Evolutionary conservation across 768 basidiomycete species (phyloP).

Genomic region (Agaricus subrufescens): DNA sequence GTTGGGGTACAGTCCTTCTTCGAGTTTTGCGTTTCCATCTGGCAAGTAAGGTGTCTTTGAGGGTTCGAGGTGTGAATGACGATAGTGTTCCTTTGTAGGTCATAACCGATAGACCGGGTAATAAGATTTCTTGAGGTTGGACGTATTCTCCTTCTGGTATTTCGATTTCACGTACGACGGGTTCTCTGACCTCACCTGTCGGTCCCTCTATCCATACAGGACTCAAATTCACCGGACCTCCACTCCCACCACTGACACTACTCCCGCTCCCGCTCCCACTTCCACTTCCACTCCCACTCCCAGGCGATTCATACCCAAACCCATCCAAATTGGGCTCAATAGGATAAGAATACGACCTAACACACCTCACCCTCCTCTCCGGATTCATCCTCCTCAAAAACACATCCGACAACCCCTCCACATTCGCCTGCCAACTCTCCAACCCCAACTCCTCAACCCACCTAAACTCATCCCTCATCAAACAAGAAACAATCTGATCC

Average conservation of each 20-base stretch:
- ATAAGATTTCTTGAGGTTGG: slow-evolving; percentile 2
- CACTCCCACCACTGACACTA: too few relatives aligned
- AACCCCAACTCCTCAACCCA: slow-evolving; percentile 3
- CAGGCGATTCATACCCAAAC: background rate
- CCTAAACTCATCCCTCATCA: background rate
- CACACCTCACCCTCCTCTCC: slow-evolving; percentile 5
- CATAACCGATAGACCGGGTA: slow-evolving; percentile 1
- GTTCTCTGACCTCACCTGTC: slow-evolving; percentile 5
- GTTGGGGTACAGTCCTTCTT: background rate
- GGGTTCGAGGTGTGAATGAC: background rate
- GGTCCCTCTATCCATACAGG: slow-evolving; percentile 1
- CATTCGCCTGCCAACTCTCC: slow-evolving; percentile 10
- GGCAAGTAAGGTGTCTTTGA: slow-evolving; percentile 2
- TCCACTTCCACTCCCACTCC: background rate
- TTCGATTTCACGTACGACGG: background rate
- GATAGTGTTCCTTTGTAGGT: slow-evolving; percentile 2
- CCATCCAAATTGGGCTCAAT: background rate
- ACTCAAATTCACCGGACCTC: background rate
- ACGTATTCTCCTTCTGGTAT: slow-evolving; percentile 3
- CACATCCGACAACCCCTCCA: slow-evolving; percentile 6
- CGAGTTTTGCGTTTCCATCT: slow-evolving; percentile 4
- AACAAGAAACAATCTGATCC: slow-evolving; percentile 1
- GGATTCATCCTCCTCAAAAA: slow-evolving; percentile 10
- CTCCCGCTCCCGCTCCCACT: background rate
- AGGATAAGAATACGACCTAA: slow-evolving; percentile 6